Evolutionary conservation across 1,284 basidiomycete genomes (phyloP).

Genomic region (Malassezia obtusa): DNA sequence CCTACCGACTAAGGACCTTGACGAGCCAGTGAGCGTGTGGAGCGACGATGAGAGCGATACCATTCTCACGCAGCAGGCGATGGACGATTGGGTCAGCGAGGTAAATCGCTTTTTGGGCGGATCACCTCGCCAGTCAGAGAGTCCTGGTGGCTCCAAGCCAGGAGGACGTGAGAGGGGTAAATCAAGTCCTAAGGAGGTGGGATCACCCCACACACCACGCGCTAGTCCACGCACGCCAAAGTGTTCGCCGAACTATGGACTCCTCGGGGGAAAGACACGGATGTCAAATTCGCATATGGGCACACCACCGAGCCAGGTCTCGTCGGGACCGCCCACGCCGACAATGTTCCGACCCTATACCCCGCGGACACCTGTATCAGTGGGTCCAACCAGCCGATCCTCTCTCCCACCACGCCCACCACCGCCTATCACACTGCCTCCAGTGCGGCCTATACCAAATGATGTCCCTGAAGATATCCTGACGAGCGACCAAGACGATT

Average conservation of each 20-base stretch:
- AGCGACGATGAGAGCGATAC: slow-evolving; percentile 16
- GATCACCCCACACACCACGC: not conserved
- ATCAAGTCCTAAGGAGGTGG: not conserved
- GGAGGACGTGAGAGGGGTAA: too few species aligned
- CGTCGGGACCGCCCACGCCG: not conserved
- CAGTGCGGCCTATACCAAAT: not conserved
- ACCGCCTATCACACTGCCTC: not conserved
- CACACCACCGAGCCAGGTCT: not conserved
- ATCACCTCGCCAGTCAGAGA: not conserved
- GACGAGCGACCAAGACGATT: not conserved
- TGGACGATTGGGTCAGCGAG: slow-evolving; percentile 17
- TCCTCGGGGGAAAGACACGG: too few species aligned
- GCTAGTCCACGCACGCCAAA: not conserved
- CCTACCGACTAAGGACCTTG: not conserved
- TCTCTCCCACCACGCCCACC: not conserved
- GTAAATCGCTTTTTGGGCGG: slow-evolving; percentile 12
- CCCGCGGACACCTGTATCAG: not conserved
- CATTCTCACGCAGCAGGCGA: not conserved
- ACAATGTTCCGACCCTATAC: not conserved
- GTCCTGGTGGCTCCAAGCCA: too few species aligned
- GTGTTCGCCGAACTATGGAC: too few species aligned
- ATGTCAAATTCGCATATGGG: too few species aligned
- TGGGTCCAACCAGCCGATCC: not conserved
- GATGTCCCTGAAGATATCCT: not conserved
- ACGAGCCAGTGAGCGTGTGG: not conserved